Conservation (phyloP, 805 yeast genomes). For the Candida alai region DNA sequence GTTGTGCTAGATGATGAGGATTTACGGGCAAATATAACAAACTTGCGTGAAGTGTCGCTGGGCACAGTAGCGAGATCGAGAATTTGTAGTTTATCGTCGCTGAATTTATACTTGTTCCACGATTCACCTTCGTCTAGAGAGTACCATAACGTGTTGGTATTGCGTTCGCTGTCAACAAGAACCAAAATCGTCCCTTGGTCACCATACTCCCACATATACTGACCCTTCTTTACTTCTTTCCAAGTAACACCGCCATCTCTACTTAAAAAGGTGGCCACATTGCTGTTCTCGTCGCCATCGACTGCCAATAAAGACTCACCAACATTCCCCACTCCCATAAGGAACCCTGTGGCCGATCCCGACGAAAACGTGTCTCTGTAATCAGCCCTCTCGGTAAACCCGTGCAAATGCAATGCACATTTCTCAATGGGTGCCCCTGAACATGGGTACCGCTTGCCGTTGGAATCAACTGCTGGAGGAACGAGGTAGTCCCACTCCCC, state of each 20-base stretch:
- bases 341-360: constrained; percentile 81
- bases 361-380: constrained; percentile 84
- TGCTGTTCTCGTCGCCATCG: constrained; percentile 27
- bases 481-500: constrained; percentile 72
- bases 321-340: constrained; percentile 92
- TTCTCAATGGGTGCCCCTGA: constrained; percentile 43
- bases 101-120: constrained; percentile 67
- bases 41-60: constrained; percentile 79
- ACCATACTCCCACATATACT: constrained; percentile 91
- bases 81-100: constrained; percentile 52
- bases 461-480: constrained; percentile 67
- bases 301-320: constrained; percentile 53
- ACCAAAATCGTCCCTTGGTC: constrained; percentile 89
- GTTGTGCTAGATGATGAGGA: constrained; percentile 39
- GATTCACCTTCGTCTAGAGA: constrained; percentile 77
- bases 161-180: constrained; percentile 55
- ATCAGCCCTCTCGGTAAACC: constrained; percentile 84
- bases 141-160: constrained; percentile 56
- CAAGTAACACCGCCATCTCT: constrained; percentile 91
- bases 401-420: constrained; percentile 84
- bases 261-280: constrained; percentile 66
- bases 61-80: constrained; percentile 87
- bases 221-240: constrained; percentile 73
- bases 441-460: constrained; percentile 57
- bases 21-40: constrained; percentile 54